Evolutionary conservation across 345 rosid species (phyloP).

Genomic region (Dimocarpus longan): DNA sequence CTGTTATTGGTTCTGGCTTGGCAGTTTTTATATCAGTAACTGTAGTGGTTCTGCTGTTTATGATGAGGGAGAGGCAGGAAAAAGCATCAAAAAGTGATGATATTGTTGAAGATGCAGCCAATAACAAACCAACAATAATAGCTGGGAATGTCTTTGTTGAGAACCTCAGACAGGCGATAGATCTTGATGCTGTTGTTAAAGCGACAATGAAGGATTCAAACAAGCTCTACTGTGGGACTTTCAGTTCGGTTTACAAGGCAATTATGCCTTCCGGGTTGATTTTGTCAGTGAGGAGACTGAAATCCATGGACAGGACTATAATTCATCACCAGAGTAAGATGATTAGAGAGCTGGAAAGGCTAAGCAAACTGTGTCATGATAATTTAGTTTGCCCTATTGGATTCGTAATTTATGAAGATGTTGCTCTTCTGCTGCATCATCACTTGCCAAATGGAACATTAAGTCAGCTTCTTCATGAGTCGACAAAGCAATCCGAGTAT

Average conservation of each 20-base stretch:
- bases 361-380: constrained; percentile 92
- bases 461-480: constrained; percentile 78
- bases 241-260: constrained; percentile 88
- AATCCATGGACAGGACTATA: constrained; percentile 85
- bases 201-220: constrained; percentile 85
- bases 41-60: constrained; percentile 79
- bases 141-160: constrained; percentile 83
- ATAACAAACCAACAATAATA: constrained; percentile 60
- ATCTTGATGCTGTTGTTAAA: constrained; percentile 82
- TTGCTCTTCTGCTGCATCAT: constrained; percentile 87
- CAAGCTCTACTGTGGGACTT: constrained; percentile 78
- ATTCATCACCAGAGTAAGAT: constrained; percentile 89
- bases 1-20: constrained; percentile 88
- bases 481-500: constrained; percentile 62
- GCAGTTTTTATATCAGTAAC: constrained; percentile 86
- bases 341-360: constrained; percentile 94
- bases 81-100: constrained; percentile 60
- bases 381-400: constrained; percentile 83
- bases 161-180: constrained; percentile 87
- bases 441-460: constrained; percentile 82
- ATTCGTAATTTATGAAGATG: constrained; percentile 86
- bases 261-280: constrained; percentile 93
- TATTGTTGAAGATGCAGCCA: constrained; percentile 46
- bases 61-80: constrained; percentile 97
- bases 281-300: constrained; percentile 76